Base-by-base conservation (phyloP, 1,139 yeast species). In the Meyerozyma athensensis region DNA sequence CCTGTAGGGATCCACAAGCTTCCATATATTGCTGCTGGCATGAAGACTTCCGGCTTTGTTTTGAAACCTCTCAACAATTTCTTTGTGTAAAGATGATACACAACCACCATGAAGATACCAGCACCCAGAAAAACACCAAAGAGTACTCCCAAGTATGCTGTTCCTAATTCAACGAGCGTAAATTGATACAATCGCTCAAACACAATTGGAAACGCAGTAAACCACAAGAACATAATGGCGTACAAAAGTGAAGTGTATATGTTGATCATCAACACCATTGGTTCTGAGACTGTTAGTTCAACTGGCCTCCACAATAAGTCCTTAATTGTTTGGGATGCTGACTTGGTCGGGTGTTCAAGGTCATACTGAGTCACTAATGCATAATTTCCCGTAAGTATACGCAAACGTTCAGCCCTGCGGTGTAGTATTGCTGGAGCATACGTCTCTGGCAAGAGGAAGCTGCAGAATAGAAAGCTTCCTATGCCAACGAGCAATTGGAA, bases 371-470 rank as follows among this genome's bases (percentile, higher is more conserved):
- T 21, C 13, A 17, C 33, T 22, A 45, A 39, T 31, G 37, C 39
- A 4, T 33, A 19, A 37, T 41, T 43, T 1, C 43, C 45, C 2
- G 47, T 41, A 17, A 42, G 16, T 2, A 39, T 32, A 35, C 46
- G 39, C 41, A 44, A 40, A 18, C 46, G 30, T 21, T 39, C 33
- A 3, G 47, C 48, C 33, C 40, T 43, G n/a, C 48, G 28, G 37
- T 36, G 37, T 32, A 45, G 28, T 3, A 45, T 38, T 4, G 47
- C 39, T 30, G 39, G 39, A 4, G 41, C 41, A 38, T 37, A 45
- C 10, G 47, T 30, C 34, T 45, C 49, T 3, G 49, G 49, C 12
- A 45, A 39, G 14, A 43, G 19, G 30, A 39, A 39, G 18, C 40
- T 34, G 10, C 43, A 35, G 3, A 34, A 10, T 8, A 22, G 3